These are phyloP conservation scores for Conringia planisiliqua DNA, from an alignment of 345 rosid species.

Conservation along the genomic window DNA sequence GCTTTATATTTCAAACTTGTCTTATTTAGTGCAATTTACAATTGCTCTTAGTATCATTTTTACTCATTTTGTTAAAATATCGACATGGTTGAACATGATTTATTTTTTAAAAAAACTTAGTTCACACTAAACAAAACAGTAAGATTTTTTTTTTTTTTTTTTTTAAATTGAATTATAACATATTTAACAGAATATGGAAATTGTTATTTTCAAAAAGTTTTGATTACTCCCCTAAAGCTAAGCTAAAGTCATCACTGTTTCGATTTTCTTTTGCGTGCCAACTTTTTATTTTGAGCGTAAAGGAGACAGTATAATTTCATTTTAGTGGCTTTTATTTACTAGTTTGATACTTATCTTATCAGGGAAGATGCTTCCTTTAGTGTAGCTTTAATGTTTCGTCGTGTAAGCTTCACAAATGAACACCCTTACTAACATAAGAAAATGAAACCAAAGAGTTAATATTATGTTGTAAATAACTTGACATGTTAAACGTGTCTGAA, in stretches of 20 bases:
- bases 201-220: neutral
- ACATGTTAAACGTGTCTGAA: neutral
- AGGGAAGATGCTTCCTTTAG: neutral
- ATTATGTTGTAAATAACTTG: neutral
- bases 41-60: neutral
- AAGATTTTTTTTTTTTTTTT: neutral
- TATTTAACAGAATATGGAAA: neutral
- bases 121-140: neutral
- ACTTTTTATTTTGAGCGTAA: neutral
- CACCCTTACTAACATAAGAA: neutral
- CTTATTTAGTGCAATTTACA: neutral
- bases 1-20: neutral
- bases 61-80: neutral
- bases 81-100: neutral
- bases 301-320: neutral
- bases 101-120: neutral
- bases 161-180: neutral
- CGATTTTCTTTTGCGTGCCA: neutral
- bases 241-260: neutral
- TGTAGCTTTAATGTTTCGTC: neutral
- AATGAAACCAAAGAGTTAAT: neutral
- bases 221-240: neutral
- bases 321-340: neutral
- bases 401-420: neutral
- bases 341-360: neutral